Conservation (phyloP, 2,329 filamentous ascomycete genomes). For the Colletotrichum navitas region DNA sequence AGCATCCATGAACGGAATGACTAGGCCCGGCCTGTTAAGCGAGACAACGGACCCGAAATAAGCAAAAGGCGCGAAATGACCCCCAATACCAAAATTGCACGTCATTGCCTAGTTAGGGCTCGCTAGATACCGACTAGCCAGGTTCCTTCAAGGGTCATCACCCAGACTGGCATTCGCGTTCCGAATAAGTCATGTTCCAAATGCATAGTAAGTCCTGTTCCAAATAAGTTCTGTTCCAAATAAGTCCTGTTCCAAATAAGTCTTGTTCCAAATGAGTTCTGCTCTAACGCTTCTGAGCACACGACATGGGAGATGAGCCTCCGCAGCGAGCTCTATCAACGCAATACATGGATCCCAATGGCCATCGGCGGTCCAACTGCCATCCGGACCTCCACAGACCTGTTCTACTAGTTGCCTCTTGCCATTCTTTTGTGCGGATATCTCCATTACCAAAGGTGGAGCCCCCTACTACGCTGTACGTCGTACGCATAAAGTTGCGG, state of each 20-base stretch:
- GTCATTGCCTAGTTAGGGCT: background rate
- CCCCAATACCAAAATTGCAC: background rate
- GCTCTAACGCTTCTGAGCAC: background rate
- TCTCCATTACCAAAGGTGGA: background rate
- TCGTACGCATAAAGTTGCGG: background rate
- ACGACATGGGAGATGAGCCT: background rate
- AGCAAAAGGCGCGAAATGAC: background rate
- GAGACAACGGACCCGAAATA: background rate
- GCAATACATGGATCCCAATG: no score
- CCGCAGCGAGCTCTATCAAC: no score
- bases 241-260: no score
- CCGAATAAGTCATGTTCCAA: no score
- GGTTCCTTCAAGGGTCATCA: background rate
- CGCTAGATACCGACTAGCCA: background rate
- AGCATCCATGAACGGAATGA: background rate
- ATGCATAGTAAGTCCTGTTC: no score
- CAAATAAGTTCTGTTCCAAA: no score
- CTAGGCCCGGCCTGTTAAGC: background rate
- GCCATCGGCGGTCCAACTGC: no score
- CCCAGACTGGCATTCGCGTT: background rate
- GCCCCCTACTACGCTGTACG: no score
- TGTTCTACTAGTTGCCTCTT: no score
- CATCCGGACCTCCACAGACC: no score
- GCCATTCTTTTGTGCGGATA: no score
- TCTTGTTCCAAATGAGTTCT: background rate